A percentile compares a stretch with the other conserved stretches of the same genome.
phyloP scores from a whole-genome alignment of 768 basidiomycete genomes.

The Phaeotremella fagi region DNA sequence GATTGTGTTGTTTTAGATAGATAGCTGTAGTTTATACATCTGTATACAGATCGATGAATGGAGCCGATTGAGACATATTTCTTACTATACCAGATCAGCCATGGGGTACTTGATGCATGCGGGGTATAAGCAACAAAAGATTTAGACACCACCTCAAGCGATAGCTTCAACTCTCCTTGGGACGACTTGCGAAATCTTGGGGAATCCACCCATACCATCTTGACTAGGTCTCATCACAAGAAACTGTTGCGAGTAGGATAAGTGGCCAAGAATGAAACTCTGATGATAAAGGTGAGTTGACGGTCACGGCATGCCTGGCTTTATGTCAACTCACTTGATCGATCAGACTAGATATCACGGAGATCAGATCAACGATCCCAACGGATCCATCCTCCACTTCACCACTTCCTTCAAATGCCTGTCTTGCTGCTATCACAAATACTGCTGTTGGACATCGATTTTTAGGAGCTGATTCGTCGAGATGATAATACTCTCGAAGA shows the following conservation, averaged over 20 bases:
- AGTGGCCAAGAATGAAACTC: slow-evolving; percentile 29
- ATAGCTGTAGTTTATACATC: too few relatives aligned
- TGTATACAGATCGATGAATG: too few relatives aligned
- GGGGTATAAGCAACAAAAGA: too few relatives aligned
- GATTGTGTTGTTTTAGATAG: too few relatives aligned
- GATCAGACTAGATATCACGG: slow-evolving; percentile 36
- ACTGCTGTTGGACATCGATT: slow-evolving; percentile 35
- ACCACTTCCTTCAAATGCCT: slow-evolving; percentile 22
- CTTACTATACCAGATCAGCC: too few relatives aligned
- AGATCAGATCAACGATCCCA: slow-evolving; percentile 42
- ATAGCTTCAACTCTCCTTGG: slow-evolving; percentile 20
- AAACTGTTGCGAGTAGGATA: slow-evolving; percentile 32
- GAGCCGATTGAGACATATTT: too few relatives aligned
- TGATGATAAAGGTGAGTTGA: background rate
- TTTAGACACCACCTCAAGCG: slow-evolving; percentile 5
- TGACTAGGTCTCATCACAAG: slow-evolving; percentile 30
- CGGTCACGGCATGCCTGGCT: background rate
- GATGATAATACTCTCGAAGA: slow-evolving; percentile 22
- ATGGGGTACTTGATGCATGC: too few relatives aligned
- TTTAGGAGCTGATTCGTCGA: slow-evolving; percentile 11
- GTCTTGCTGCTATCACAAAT: slow-evolving; percentile 18
- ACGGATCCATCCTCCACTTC: slow-evolving; percentile 37
- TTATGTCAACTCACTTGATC: slow-evolving; percentile 32
- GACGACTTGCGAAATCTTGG: slow-evolving; percentile 22
- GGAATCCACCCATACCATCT: slow-evolving; percentile 40